Conservation (phyloP, 2,329 filamentous ascomycete genomes). For the Fusarium sambucinum region DNA sequence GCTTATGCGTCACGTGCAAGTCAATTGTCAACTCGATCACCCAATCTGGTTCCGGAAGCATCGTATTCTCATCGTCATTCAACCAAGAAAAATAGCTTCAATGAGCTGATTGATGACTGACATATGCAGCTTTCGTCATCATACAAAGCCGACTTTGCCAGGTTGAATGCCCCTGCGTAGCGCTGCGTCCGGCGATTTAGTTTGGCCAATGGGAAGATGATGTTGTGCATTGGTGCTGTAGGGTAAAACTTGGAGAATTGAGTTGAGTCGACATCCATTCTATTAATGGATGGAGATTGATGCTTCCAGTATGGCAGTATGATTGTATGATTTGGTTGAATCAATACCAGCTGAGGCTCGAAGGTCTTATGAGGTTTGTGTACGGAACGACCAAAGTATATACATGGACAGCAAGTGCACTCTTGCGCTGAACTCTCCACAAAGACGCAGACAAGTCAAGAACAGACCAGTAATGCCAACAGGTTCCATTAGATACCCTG, state of each 20-base stretch:
- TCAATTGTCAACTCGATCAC: background rate
- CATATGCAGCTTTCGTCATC: conserved; percentile 37
- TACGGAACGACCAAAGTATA: too few relatives aligned
- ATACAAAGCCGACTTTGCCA: conserved; percentile 19
- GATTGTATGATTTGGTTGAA: too few relatives aligned
- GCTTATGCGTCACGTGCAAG: background rate
- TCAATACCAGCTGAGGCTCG: too few relatives aligned
- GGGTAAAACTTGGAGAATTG: background rate
- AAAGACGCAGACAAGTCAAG: background rate
- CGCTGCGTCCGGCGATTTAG: conserved; percentile 19
- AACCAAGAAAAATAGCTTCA: conserved; percentile 15
- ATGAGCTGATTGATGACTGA: conserved; percentile 6
- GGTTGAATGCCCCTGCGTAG: conserved; percentile 31
- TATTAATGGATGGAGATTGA: background rate
- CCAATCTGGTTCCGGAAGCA: background rate
- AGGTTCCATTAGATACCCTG: too few relatives aligned
- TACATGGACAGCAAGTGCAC: background rate
- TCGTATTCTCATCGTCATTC: background rate
- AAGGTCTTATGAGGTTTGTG: too few relatives aligned
- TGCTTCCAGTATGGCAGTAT: too few relatives aligned
- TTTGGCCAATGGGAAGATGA: conserved; percentile 18
- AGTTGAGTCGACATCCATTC: background rate
- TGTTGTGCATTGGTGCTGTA: background rate
- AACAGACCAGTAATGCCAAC: background rate
- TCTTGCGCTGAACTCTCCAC: background rate